Evolutionary conservation across 129 eudicot genomes (phyloP).

Genomic region (Helianthus annuus): HanXRQr2.0-SUNRISE NC_035441.2:115761651-115762150

Average conservation of each 20-base stretch:
- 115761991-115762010: slow-evolving; percentile 37
- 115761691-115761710: slow-evolving; percentile 35
- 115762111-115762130: neutral
- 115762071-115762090: neutral
- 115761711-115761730: slow-evolving; percentile 22
- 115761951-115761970: slow-evolving; percentile 41
- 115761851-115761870: slow-evolving; percentile 39
- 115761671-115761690: slow-evolving; percentile 33
- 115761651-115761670: slow-evolving; percentile 11
- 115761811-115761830: slow-evolving; percentile 13
- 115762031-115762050: neutral
- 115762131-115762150: slow-evolving; percentile 64
- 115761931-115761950: slow-evolving; percentile 58
- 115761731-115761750: slow-evolving; percentile 6
- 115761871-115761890: slow-evolving; percentile 66
- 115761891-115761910: slow-evolving; percentile 80
- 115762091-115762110: neutral
- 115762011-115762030: slow-evolving; percentile 46
- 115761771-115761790: slow-evolving; percentile 24
- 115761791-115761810: slow-evolving; percentile 24
- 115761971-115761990: slow-evolving; percentile 32
- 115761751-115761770: slow-evolving; percentile 28
- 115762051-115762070: neutral
- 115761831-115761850: slow-evolving; percentile 16
- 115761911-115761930: slow-evolving; percentile 69